A percentile compares a stretch with the other conserved stretches of the same genome.
Evolutionary conservation across 2,329 filamentous ascomycete species (phyloP).

Genomic region (Colletotrichum sp.): DNA sequence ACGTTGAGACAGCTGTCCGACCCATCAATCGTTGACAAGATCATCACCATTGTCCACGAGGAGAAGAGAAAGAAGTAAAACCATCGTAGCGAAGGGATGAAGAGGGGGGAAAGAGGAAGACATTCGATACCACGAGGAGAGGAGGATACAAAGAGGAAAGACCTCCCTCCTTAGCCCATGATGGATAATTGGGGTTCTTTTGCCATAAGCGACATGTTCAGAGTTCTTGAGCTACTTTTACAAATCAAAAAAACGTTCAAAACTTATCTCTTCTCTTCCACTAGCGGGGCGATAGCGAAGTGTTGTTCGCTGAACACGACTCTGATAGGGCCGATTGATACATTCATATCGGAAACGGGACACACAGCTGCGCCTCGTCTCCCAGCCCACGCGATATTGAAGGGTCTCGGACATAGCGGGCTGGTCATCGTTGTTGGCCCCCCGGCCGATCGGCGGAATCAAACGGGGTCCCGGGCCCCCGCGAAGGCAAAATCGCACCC

Average conservation of each 20-base stretch:
- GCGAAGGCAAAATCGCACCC: no score
- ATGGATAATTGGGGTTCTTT: neutral
- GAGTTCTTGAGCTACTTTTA: neutral
- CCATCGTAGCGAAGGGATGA: neutral
- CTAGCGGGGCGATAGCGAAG: neutral
- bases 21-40: slow-evolving; percentile 86
- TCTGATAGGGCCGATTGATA: neutral
- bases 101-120: neutral
- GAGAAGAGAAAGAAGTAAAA: slow-evolving; percentile 57
- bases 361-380: neutral
- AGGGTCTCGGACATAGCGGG: neutral
- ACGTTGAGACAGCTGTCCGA: slow-evolving; percentile 74
- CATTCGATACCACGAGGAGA: slow-evolving; percentile 11
- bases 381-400: neutral
- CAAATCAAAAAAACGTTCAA: neutral
- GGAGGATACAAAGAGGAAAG: neutral
- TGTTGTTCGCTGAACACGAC: neutral
- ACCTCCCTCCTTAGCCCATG: neutral
- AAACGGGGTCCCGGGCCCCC: neutral
- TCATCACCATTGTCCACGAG: slow-evolving; percentile 81
- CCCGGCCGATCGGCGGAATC: neutral
- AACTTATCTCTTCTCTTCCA: neutral
- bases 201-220: neutral
- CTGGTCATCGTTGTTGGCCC: neutral
- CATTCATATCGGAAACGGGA: neutral